Percentiles rank a stretch among this genome's conserved stretches.
These are phyloP conservation scores for Voacanga thouarsii DNA, from an alignment of 257 asterid species.

Conservation along the genomic window DNA sequence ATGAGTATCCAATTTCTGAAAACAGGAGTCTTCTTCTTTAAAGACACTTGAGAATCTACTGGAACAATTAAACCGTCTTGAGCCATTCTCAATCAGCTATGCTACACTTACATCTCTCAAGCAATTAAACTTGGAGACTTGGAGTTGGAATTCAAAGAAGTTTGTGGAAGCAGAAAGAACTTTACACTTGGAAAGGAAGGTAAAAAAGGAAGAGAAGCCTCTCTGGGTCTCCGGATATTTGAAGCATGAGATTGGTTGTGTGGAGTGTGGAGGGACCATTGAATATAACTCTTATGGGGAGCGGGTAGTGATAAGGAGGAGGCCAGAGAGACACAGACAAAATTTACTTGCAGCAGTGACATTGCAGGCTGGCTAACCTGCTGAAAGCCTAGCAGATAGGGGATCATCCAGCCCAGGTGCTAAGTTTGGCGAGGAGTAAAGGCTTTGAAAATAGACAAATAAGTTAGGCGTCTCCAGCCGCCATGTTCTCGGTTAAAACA, in stretches of 20 bases:
- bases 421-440: not conserved
- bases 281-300: not conserved
- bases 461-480: too few relatives aligned
- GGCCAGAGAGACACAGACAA: not conserved
- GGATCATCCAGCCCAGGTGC: not conserved
- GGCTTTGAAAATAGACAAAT: not conserved
- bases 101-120: not conserved
- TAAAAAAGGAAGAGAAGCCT: not conserved
- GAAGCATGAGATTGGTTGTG: slow-evolving; percentile 1
- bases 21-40: slow-evolving; percentile 51
- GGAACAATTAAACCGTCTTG: slow-evolving; percentile 26
- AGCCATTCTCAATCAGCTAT: slow-evolving; percentile 25
- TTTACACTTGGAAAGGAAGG: not conserved
- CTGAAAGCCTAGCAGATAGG: not conserved
- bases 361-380: not conserved
- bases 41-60: slow-evolving; percentile 34
- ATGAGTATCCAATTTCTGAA: slow-evolving; percentile 68
- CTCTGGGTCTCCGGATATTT: not conserved
- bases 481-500: too few relatives aligned
- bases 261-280: slow-evolving; percentile 5
- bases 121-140: not conserved
- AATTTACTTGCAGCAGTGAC: slow-evolving; percentile 7
- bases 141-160: not conserved
- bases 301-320: not conserved
- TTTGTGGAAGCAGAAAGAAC: too few relatives aligned